A percentile compares a stretch with the other conserved stretches of the same genome.
phyloP scores from a whole-genome alignment of 2,329 filamentous ascomycete species.

The Cladosporium phlei region DNA sequence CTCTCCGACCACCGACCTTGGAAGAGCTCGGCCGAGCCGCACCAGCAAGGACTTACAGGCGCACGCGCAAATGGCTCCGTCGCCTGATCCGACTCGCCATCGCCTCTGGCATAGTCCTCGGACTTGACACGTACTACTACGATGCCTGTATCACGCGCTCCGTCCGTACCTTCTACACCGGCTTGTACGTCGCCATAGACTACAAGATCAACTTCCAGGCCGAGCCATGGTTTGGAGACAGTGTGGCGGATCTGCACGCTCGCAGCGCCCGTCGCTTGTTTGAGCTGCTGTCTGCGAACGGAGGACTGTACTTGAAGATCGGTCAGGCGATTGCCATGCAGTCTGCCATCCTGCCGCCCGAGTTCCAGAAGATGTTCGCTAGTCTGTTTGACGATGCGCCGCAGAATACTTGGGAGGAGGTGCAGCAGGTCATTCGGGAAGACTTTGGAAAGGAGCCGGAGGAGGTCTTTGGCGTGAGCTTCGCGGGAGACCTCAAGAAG shows the following conservation, averaged over 20 bases:
- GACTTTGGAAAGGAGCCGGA: slow-evolving; percentile 82
- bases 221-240: slow-evolving; percentile 67
- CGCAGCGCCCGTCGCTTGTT: slow-evolving; percentile 82
- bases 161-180: slow-evolving; percentile 72
- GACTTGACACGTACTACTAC: slow-evolving; percentile 69
- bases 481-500: slow-evolving; percentile 48
- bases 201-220: slow-evolving; percentile 96
- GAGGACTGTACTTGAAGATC: slow-evolving; percentile 93
- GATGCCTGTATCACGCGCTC: slow-evolving; percentile 75
- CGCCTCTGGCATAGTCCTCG: slow-evolving; percentile 58
- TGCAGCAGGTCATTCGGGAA: slow-evolving; percentile 77
- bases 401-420: slow-evolving; percentile 81
- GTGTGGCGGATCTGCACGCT: slow-evolving; percentile 71
- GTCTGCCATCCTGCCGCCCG: slow-evolving; percentile 83
- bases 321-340: slow-evolving; percentile 99
- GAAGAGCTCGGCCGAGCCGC: slow-evolving; percentile 68
- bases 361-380: slow-evolving; percentile 94
- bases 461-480: slow-evolving; percentile 89
- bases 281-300: slow-evolving; percentile 76
- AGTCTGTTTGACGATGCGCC: slow-evolving; percentile 98
- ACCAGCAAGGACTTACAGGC: slow-evolving; percentile 65
- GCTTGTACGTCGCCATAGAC: slow-evolving; percentile 76
- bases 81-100: slow-evolving; percentile 61
- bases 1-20: slow-evolving; percentile 64
- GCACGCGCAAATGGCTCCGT: slow-evolving; percentile 70